Percentiles rank a stretch among this genome's conserved stretches.
These are phyloP conservation scores for Rhodotorula toruloides DNA, from an alignment of 768 basidiomycete species.

Conservation along the genomic window DNA sequence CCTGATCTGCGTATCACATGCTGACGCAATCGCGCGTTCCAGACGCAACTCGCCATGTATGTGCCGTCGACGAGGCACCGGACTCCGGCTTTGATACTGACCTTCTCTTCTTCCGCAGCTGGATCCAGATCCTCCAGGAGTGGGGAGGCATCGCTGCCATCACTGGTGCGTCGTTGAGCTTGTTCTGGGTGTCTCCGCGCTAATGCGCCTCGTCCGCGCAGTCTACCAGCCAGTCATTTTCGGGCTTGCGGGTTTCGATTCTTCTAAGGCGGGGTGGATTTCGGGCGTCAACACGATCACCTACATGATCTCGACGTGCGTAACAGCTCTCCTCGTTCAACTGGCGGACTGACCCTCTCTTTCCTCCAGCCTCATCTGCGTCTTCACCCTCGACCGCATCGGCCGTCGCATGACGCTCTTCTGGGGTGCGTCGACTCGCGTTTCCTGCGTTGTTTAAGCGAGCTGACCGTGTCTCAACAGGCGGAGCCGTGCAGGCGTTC, in stretches of 20 bases:
- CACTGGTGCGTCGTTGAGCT: background rate
- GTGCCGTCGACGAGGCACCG: no score
- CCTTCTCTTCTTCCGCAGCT: background rate
- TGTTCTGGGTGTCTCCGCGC: background rate
- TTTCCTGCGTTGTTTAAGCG: no score
- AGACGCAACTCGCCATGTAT: slow-evolving; percentile 3
- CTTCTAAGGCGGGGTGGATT: background rate
- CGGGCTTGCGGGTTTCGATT: background rate
- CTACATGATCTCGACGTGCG: slow-evolving; percentile 7
- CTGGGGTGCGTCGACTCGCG: background rate
- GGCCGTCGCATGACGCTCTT: slow-evolving; percentile 8
- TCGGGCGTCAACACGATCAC: slow-evolving; percentile 3
- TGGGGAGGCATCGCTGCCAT: slow-evolving; percentile 10
- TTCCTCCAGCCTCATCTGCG: slow-evolving; percentile 7
- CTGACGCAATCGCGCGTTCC: background rate
- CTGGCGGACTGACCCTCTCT: background rate
- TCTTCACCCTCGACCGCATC: slow-evolving; percentile 10
- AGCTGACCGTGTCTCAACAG: background rate
- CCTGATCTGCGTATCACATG: background rate
- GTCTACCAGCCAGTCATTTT: slow-evolving; percentile 4
- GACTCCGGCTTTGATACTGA: no score
- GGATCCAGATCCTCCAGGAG: slow-evolving; percentile 15
- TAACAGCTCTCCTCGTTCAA: background rate
- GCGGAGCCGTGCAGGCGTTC: slow-evolving; percentile 2
- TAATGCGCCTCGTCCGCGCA: background rate